Percentiles rank a stretch among this genome's conserved stretches.
phyloP scores from a whole-genome alignment of 257 asterid species.

The Parsonsia alboflavescens region DNA sequence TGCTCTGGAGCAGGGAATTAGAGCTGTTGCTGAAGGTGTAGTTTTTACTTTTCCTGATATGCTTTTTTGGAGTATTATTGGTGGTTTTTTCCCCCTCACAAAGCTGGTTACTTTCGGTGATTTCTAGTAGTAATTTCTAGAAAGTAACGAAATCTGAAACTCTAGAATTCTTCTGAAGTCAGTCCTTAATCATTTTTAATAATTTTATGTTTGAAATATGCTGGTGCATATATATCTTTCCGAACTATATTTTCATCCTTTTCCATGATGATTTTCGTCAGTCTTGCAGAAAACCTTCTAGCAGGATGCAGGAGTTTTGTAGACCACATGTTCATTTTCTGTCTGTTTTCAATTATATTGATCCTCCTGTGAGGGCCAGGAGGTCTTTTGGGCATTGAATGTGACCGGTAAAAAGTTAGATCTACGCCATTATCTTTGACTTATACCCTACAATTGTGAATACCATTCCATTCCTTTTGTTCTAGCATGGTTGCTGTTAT shows the following conservation, averaged over 20 bases:
- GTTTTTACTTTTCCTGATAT: background rate
- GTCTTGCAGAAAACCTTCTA: background rate
- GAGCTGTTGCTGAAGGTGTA: constrained; percentile 62
- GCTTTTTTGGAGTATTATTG: background rate
- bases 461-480: background rate
- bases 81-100: background rate
- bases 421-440: background rate
- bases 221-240: background rate
- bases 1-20: constrained; percentile 52
- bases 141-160: background rate
- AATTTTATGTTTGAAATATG: background rate
- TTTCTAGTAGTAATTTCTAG: background rate
- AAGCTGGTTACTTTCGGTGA: background rate
- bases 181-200: background rate
- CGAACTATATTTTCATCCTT: background rate
- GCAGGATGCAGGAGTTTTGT: background rate
- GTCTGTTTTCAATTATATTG: constrained; percentile 3
- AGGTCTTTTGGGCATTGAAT: background rate
- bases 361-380: constrained; percentile 4
- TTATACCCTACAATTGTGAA: background rate
- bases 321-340: background rate
- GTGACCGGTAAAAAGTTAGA: background rate
- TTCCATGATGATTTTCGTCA: background rate
- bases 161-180: background rate
- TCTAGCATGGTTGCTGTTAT: background rate